Base-by-base conservation (phyloP, 768 basidiomycete genomes). In the Xanthoconium stramineum region DNA sequence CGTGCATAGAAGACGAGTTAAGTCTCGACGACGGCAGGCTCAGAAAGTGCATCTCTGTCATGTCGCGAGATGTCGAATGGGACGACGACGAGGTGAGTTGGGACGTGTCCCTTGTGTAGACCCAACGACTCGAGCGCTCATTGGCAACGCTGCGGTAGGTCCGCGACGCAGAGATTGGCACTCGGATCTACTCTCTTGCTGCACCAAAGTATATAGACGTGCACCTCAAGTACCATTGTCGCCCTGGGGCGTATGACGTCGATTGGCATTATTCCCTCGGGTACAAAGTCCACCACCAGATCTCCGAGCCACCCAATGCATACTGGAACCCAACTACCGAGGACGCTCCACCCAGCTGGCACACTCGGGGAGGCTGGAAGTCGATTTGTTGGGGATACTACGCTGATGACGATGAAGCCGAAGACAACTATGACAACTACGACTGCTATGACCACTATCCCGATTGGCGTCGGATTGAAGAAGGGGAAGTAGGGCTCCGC, bases 201-300 rank as follows among this genome's bases (percentile, higher is more conserved):
- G 29, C 55, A 17, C 55, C 62, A 24, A 24, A 24, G 24, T 24
- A 24, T 24, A 24, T 24, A 24, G 24, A 24, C 24, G 24, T 24
- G 24, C 24, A 24, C 24, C 24, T 24, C 24, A 24, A 24, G n/a
- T n/a, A n/a, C n/a, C 29, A 58, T 24, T 47, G 46, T 29, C 56
- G 50, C n/a, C 6, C 42, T 11, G 28, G 54, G 32, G n/a, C 6
- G 14, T 36, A n/a, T 28, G 7, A 6, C 14, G 29, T 56, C 42
- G 45, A 65, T n/a, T 56, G 52, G 59, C 20, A 15, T 28, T 65
- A 58, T 43, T 56, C 47, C 3, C 20, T 58, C 11, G 53, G 59
- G 6, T 64, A 47, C 45, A 35, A 24, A 17, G 20, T 37, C 24
- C 13, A 28, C 36, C 8, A 49, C 24, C 14, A 3, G 13, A 48